These are phyloP conservation scores for Pseudogymnoascus sp. DNA, from an alignment of 2,329 filamentous ascomycete genomes.

Conservation along the genomic window DNA sequence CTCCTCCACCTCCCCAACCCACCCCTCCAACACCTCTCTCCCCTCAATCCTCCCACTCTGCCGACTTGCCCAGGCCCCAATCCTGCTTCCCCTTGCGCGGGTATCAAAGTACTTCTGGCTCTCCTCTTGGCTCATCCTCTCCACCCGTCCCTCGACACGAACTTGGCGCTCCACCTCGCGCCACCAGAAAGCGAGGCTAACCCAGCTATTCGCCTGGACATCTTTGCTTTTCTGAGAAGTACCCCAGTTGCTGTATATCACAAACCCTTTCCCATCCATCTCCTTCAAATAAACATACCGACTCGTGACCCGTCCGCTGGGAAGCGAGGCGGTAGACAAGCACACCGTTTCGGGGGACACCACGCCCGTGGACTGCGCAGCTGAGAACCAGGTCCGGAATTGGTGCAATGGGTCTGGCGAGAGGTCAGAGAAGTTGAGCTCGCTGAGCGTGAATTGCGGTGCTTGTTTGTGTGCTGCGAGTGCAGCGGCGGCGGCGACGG, in stretches of 20 bases:
- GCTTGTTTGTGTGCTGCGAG: slow-evolving; percentile 56
- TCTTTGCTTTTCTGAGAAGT: slow-evolving; percentile 65
- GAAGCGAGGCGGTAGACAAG: slow-evolving; percentile 75
- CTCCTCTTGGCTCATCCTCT: slow-evolving; percentile 61
- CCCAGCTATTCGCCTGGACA: slow-evolving; percentile 65
- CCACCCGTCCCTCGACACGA: slow-evolving; percentile 70
- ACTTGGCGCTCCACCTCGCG: slow-evolving; percentile 79
- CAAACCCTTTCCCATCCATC: slow-evolving; percentile 73
- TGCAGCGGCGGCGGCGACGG: slow-evolving; percentile 50
- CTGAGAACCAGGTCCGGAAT: slow-evolving; percentile 84
- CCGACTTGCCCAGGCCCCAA: slow-evolving; percentile 89
- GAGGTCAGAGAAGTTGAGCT: slow-evolving; percentile 55
- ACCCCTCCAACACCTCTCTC: slow-evolving; percentile 63
- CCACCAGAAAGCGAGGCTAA: slow-evolving; percentile 88
- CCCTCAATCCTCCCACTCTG: slow-evolving; percentile 74
- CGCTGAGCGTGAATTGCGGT: slow-evolving; percentile 64
- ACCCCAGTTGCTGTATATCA: slow-evolving; percentile 89
- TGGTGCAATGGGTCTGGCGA: slow-evolving; percentile 64
- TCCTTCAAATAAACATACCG: slow-evolving; percentile 95
- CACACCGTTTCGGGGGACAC: slow-evolving; percentile 82
- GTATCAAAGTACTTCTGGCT: slow-evolving; percentile 63
- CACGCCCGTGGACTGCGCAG: slow-evolving; percentile 52
- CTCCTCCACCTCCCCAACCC: slow-evolving; percentile 69
- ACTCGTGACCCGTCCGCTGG: slow-evolving; percentile 74
- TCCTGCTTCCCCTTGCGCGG: slow-evolving; percentile 66